Evolutionary conservation across 108 stramenopile genomes (phyloP), one percentile per base, ranked within the genome.

Genomic region (Chaetoceros tenuissimus): DNA sequence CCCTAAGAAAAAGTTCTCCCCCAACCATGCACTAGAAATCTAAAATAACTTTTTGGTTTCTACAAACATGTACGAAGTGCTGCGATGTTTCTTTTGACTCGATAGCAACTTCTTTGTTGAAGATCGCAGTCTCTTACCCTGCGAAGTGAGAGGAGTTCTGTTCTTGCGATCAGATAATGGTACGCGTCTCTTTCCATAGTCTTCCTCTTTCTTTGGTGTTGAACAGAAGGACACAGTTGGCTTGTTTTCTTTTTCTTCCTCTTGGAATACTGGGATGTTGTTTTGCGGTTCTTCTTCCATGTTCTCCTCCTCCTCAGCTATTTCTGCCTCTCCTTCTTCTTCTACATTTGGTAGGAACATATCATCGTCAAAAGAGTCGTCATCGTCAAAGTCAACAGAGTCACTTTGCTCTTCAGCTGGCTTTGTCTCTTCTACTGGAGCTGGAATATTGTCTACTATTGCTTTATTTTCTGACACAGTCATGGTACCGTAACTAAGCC

Each of bases 161-260:
- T 40, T 40, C 13, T 40, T 40, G 5, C 34, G 5, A 13, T 40
- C 34, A 40, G 34, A 40, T 10, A 40, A 13, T 40, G 34, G 34
- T 5, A 40, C 34, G 8, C 34, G 5, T 40, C 34, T 40, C 5
- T 40, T 40, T 40, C 34, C 34, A 40, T 40, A 40, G 34, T 40
- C 34, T 10, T 40, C 34, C 34, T 40, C 13, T 40, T 13, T 13
- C 13, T 40, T 40, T 40, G 34, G 34, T 5, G 34, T 40, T 40
- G 34, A 5, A 13, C 34, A 40, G 34, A 40, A 40, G 5, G 34
- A 10, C 34, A 40, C 34, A 40, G 34, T 40, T 40, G 34, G 13
- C 13, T 40, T 40, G 13, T 40, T 40, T 40, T 40, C 34, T 40
- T 40, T 40, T 10, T 27, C 51, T 71, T 24, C 74, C 74, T 34